These are phyloP conservation scores for Camelina sativa DNA, from an alignment of 345 rosid genomes.

Conservation along the genomic window DNA sequence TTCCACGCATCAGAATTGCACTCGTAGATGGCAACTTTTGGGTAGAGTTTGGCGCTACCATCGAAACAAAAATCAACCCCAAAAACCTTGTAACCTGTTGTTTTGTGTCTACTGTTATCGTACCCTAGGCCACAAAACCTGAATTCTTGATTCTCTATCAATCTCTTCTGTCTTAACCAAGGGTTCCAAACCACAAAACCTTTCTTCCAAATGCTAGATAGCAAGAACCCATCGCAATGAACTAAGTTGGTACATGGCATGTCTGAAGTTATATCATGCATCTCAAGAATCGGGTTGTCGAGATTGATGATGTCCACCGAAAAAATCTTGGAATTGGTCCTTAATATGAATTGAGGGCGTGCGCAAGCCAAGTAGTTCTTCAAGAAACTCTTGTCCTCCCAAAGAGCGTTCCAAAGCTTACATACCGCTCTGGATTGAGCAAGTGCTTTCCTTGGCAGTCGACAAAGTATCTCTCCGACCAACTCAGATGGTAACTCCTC, in stretches of 20 bases:
- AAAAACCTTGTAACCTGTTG: background rate
- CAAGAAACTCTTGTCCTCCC: conserved; percentile 2
- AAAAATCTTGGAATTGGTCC: background rate
- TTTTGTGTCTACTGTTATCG: background rate
- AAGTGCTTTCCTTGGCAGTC: too few relatives aligned
- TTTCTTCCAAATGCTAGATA: background rate
- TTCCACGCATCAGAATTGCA: background rate
- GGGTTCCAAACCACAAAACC: background rate
- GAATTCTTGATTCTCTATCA: background rate
- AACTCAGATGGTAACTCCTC: too few relatives aligned
- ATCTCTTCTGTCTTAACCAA: background rate
- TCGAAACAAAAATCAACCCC: background rate
- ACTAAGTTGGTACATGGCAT: background rate
- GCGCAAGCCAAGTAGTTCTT: background rate
- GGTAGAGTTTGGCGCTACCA: background rate
- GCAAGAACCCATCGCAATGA: background rate
- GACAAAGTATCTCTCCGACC: too few relatives aligned
- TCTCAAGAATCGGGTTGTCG: too few relatives aligned
- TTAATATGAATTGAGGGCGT: background rate
- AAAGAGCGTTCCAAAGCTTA: background rate
- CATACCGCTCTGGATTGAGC: too few relatives aligned
- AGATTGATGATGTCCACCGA: background rate
- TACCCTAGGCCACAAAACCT: background rate
- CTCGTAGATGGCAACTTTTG: background rate
- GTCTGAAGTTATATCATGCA: background rate